Conservation (phyloP, 1,284 basidiomycete genomes). For the Vanrija humicola region DNA sequence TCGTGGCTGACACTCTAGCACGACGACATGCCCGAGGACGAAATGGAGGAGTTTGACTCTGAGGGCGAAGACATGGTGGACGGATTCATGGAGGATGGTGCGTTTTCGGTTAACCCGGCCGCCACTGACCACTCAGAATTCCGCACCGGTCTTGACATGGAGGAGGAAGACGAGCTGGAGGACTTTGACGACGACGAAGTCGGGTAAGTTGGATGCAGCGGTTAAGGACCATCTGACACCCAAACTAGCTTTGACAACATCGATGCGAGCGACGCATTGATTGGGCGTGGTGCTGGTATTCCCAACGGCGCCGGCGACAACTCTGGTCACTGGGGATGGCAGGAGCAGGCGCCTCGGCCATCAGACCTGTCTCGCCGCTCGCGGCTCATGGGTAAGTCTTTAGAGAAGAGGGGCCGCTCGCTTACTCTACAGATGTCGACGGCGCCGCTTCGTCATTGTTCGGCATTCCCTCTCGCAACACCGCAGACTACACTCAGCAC, state of each 20-base stretch:
- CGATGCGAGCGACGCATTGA: slow-evolving; percentile 3
- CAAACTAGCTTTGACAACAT: slow-evolving; percentile 7
- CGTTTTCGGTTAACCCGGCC: neutral
- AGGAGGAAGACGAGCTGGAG: slow-evolving; percentile 50
- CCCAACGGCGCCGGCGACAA: neutral
- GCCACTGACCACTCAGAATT: slow-evolving; percentile 4
- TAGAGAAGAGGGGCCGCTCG: too few relatives aligned
- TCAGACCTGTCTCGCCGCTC: neutral
- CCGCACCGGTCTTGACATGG: slow-evolving; percentile 34
- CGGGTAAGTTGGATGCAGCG: neutral
- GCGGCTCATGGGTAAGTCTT: neutral
- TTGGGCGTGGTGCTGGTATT: neutral
- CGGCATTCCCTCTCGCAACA: slow-evolving; percentile 12
- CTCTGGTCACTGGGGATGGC: slow-evolving; percentile 36
- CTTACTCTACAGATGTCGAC: slow-evolving; percentile 7
- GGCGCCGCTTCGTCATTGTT: slow-evolving; percentile 19
- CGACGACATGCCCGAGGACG: slow-evolving; percentile 56
- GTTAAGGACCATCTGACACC: too few relatives aligned
- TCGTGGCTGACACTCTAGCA: slow-evolving; percentile 34
- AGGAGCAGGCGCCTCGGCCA: slow-evolving; percentile 3
- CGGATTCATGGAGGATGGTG: slow-evolving; percentile 65
- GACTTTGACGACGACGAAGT: slow-evolving; percentile 21
- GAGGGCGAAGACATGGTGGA: slow-evolving; percentile 52
- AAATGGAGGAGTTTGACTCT: slow-evolving; percentile 34
- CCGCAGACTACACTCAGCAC: slow-evolving; percentile 64